Conservation (phyloP, 139 green algal species). For the Desmodesmus armatus region DNA sequence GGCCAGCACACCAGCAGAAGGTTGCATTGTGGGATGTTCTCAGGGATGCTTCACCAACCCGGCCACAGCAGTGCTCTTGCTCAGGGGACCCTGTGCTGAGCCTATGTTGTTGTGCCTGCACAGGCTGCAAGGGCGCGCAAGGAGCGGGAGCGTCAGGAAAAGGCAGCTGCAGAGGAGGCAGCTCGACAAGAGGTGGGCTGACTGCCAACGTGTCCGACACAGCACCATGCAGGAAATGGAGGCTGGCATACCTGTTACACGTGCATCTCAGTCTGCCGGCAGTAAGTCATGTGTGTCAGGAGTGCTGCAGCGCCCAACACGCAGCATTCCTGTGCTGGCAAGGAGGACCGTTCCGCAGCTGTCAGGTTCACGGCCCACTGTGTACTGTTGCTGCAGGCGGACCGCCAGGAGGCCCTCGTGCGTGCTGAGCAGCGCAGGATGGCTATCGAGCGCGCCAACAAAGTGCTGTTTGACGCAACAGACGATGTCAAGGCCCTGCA, state of each 20-base stretch:
- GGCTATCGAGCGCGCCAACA: constrained; percentile 81
- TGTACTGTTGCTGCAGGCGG: constrained; percentile 63
- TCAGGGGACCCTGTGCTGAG: no score
- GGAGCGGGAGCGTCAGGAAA: constrained; percentile 60
- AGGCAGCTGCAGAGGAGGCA: constrained; percentile 67
- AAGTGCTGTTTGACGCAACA: constrained; percentile 81
- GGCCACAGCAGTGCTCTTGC: no score
- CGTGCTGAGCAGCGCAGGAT: constrained; percentile 63
- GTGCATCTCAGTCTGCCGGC: no score
- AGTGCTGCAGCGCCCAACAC: no score
- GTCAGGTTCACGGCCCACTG: neutral
- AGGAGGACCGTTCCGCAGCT: no score
- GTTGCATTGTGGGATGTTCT: no score
- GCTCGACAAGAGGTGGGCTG: constrained; percentile 69
- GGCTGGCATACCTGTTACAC: no score
- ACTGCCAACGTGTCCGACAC: no score
- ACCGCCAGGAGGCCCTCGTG: constrained; percentile 65
- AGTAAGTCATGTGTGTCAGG: no score
- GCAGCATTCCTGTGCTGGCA: no score
- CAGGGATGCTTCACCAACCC: no score
- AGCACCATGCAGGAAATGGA: neutral
- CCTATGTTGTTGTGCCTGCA: neutral
- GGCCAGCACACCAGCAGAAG: no score
- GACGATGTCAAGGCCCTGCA: constrained; percentile 73
- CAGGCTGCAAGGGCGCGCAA: constrained; percentile 74